These are phyloP conservation scores for Solanum pinnatisectum DNA, from an alignment of 257 asterid species.

Conservation along the genomic window DNA sequence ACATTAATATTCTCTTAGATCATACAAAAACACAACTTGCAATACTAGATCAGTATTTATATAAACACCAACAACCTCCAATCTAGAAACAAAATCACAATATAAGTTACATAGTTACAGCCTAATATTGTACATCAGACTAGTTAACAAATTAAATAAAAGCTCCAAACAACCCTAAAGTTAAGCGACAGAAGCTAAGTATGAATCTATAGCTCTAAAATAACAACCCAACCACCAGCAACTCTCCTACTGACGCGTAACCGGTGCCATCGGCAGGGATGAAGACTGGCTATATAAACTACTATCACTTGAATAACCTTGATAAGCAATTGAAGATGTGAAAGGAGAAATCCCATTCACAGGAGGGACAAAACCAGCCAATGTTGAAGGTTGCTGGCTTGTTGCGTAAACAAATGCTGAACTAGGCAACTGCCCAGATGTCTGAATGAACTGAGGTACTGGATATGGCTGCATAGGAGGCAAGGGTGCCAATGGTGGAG, in stretches of 20 bases:
- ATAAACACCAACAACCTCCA: background rate
- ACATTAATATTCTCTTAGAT: background rate
- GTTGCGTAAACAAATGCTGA: conserved; percentile 37
- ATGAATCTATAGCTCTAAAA: background rate
- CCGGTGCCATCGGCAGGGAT: conserved; percentile 60
- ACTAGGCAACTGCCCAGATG: conserved; percentile 29
- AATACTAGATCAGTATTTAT: background rate
- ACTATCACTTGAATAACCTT: conserved; percentile 43
- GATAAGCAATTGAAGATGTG: conserved; percentile 30
- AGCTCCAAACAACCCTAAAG: background rate
- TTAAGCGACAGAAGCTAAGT: background rate
- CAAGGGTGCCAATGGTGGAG: conserved; percentile 58
- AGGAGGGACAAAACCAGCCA: conserved; percentile 31
- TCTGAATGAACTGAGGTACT: conserved; percentile 45
- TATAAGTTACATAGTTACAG: conserved; percentile 5
- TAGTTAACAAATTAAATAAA: background rate
- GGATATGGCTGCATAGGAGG: conserved; percentile 70
- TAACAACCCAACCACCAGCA: background rate
- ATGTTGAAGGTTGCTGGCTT: conserved; percentile 29
- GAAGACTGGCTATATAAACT: conserved; percentile 50
- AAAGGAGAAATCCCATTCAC: conserved; percentile 24
- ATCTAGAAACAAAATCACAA: background rate
- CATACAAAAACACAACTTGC: background rate
- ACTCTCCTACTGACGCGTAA: conserved; percentile 36
- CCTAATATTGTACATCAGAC: background rate